Base-by-base conservation (phyloP, 2,329 filamentous ascomycete species). In the Cladosporium sp. region DNA sequence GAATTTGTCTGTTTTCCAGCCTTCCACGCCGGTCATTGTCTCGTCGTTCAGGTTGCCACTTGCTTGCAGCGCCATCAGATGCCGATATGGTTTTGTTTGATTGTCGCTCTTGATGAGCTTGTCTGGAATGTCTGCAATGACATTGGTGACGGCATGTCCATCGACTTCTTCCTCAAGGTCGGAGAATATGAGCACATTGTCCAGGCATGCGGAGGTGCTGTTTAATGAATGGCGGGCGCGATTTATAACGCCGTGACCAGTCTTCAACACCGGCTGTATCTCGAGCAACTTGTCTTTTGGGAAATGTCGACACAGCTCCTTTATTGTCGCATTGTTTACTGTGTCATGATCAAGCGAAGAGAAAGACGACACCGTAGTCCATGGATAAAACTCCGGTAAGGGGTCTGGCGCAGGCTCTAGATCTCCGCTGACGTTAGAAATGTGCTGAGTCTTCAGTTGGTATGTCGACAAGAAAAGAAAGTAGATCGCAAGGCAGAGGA, bases 131-230 rank as follows among this genome's bases (percentile, higher is more conserved):
- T 53, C 54, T 12, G 43, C 47, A 12, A 59, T 47, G 30, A 56
- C 52, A 33, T 59, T 53, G 19, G 55, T 54, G 41, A 57, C 25
- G 9, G 63, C 55, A 46, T 71, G 69, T 8, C 66, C 69, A 27
- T 67, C 61, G 13, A 77, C 54, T 4, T 65, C 56, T 47, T 74
- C 69, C 48, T 73, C 70, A 12, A 72, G 66, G 56, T 79, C 76
- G 36, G 75, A 77, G 54, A 76, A 71, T 49, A 78, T 66, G 22
- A 78, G 66, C 9, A 78, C 61, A 52, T 66, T 63, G 20, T 59
- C 55, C 16, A 79, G 74, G 61, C 73, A 80, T 16, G 75, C 74
- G 36, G 78, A 78, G 20, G 78, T 73, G 54, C 73, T 78, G 36
- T 70, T 62, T 39, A 82, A 65, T 47, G 79, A 77, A 3, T 75